Evolutionary conservation across 2,329 filamentous ascomycete genomes (phyloP), one percentile per base, ranked within the genome.

Genomic region (Colletotrichum tamarilloi): DNA sequence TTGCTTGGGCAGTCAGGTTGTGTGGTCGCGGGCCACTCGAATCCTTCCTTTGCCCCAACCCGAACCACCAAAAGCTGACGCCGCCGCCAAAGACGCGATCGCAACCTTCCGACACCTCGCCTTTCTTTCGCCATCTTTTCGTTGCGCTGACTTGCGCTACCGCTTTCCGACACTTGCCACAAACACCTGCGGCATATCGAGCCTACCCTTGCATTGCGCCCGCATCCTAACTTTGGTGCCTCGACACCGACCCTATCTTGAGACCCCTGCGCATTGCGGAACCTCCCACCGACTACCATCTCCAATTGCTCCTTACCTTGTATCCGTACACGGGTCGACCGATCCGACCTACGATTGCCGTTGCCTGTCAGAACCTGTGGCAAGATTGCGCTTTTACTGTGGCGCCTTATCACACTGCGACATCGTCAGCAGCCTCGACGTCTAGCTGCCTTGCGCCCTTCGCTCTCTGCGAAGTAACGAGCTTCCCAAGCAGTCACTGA

Each of bases 11-110:
- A n/a, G 3, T 35, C 32, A 35, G 32, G 32, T 26, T 30, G 58
- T 52, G 16, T 38, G 49, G 55, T 62, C 30, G 55, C 42, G n/a
- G 46, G 32, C 71, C 71, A 62, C 62, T 62, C 46, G 60, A 58
- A 71, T 38, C 67, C 71, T 62, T 56, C 56, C 55, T 42, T 62
- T 30, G 22, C 53, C 59, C 35, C 24, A 60, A 16, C 53, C 59
- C 35, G 30, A 60, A 56, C 30, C 58, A 71, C 56, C 67, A 38
- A 71, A 65, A 52, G 71, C 67, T 73, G 71, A 73, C 71, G 67
- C 67, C 49, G 24, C 28, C 32, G 68, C 49, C 42, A 59, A 28
- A 66, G 58, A 57, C 52, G 32, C 49, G 26, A 71, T 62, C 62
- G 60, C 62, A 55, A 71, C 49, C 60, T 62, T 35, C 24, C 71